Evolutionary conservation across 2,329 filamentous ascomycete genomes (phyloP), one percentile per base, ranked within the genome.

Genomic region (Fusarium sp.): DNA sequence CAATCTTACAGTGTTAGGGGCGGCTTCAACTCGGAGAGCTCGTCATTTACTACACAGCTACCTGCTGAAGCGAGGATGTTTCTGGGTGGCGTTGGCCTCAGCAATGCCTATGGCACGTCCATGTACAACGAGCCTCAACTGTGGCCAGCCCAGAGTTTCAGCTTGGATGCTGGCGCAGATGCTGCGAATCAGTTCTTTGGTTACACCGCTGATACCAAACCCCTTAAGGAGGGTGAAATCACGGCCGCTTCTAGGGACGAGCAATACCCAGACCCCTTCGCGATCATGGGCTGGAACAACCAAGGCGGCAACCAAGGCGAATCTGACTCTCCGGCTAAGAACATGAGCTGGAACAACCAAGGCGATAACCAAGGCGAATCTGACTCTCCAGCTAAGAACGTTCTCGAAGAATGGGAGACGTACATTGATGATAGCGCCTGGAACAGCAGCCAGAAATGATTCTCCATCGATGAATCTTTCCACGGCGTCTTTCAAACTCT

Each of bases 31-130:
- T 65, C 79, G 1, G 72, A 74, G 3, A 70, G 71, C 1, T 86
- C 85, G 1, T 78, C 78, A 1, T 87, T 87, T 61, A 86, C 85
- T 0, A 76, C 84, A 0, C 82, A 86, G 68, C 74, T 87, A 8
- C 81, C 86, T 0, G 72, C 82, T 2, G 85, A 87, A 58, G 81
- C 83, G 2, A 85, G 83, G 73, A 83, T 85, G 83, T 78, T 87
- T 14, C 74, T 76, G 47, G 77, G 73, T 20, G 69, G 36, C 5
- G 40, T 72, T 16, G 72, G 69, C 11, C 57, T 74, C 36, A 65
- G 45, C 20, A 63, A 65, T 13, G 60, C 60, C 11, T 74, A 73
- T 27, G 65, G 61, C 47, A 52, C 71, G 9, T 25, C 42, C 2
- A 52, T 65, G 3, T 74, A 74, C 18, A 45, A 54, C 20, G 59